phyloP scores from a whole-genome alignment of 164 flowering plant species.

The Dillenia turbinata region DNA sequence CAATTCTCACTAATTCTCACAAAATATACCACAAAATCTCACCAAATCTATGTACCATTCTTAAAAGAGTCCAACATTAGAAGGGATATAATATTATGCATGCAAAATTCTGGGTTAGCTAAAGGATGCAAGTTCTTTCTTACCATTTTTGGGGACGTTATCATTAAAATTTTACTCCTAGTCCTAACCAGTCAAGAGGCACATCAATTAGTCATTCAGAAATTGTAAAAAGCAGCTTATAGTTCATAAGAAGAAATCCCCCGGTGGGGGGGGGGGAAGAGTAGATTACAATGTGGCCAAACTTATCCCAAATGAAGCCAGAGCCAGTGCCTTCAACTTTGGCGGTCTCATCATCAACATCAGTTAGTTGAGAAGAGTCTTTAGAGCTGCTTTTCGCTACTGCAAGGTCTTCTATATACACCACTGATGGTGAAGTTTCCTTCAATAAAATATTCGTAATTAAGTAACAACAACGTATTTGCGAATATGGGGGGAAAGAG shows the following conservation, averaged over 20 bases:
- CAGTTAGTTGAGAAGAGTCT: constrained; percentile 14
- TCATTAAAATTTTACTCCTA: too few species aligned
- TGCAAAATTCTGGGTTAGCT: too few species aligned
- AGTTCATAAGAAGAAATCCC: not conserved
- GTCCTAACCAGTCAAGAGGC: too few species aligned
- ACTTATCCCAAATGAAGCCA: constrained; percentile 89
- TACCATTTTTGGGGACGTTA: too few species aligned
- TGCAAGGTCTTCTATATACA: constrained; percentile 65
- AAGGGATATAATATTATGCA: too few species aligned
- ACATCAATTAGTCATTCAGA: too few species aligned
- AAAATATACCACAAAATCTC: too few species aligned
- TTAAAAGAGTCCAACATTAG: too few species aligned
- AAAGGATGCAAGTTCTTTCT: too few species aligned
- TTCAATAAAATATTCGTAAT: constrained; percentile 17
- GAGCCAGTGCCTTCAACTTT: constrained; percentile 95
- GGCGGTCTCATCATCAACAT: constrained; percentile 43
- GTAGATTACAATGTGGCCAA: constrained; percentile 82
- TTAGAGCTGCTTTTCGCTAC: constrained; percentile 31
- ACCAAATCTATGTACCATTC: too few species aligned
- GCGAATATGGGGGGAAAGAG: not conserved
- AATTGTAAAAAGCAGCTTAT: not conserved
- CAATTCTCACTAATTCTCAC: too few species aligned
- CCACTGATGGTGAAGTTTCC: constrained; percentile 81
- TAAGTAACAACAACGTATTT: not conserved
- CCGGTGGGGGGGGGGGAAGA: not conserved